Conservation (phyloP, 2,329 filamentous ascomycete species). For the Ophiostoma populinum region DNA sequence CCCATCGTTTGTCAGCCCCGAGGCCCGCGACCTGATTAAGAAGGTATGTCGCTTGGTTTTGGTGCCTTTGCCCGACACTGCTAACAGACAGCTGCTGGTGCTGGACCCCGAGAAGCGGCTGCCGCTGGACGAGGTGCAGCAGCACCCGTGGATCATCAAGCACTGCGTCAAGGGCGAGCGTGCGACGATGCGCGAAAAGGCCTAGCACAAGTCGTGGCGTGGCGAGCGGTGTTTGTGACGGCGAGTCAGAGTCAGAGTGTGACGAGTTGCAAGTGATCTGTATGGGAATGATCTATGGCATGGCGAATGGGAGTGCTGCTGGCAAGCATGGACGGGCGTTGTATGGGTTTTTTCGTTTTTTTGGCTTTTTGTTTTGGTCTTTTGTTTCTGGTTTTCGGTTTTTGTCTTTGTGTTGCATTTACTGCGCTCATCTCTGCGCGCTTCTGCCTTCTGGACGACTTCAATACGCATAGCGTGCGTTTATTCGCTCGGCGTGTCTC, state of each 20-base stretch:
- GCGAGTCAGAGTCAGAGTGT: too few relatives aligned
- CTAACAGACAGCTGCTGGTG: constrained; percentile 52
- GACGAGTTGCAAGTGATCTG: not conserved
- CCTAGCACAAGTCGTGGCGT: constrained; percentile 14
- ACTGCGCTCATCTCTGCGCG: too few relatives aligned
- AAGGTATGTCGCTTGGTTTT: constrained; percentile 36
- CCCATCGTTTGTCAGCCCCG: constrained; percentile 74
- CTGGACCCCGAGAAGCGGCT: constrained; percentile 89
- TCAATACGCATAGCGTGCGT: too few relatives aligned
- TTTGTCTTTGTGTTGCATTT: too few relatives aligned
- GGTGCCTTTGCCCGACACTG: not conserved
- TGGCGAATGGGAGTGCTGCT: constrained; percentile 1
- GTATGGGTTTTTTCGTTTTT: not conserved
- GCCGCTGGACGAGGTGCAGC: constrained; percentile 71
- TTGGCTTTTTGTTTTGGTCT: constrained; percentile 3
- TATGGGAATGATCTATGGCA: not conserved
- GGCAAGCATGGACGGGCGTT: constrained; percentile 4
- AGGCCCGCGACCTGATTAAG: constrained; percentile 86
- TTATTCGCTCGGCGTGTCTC: not conserved
- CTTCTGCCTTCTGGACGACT: too few relatives aligned
- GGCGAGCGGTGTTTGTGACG: not conserved
- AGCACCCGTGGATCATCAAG: constrained; percentile 93
- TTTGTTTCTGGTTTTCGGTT: too few relatives aligned
- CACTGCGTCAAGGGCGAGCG: constrained; percentile 60
- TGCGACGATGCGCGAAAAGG: constrained; percentile 32